A percentile compares a stretch with the other conserved stretches of the same genome.
These are phyloP conservation scores for Cytidiella melzeri DNA, from an alignment of 768 basidiomycete species.

Conservation along the genomic window DNA sequence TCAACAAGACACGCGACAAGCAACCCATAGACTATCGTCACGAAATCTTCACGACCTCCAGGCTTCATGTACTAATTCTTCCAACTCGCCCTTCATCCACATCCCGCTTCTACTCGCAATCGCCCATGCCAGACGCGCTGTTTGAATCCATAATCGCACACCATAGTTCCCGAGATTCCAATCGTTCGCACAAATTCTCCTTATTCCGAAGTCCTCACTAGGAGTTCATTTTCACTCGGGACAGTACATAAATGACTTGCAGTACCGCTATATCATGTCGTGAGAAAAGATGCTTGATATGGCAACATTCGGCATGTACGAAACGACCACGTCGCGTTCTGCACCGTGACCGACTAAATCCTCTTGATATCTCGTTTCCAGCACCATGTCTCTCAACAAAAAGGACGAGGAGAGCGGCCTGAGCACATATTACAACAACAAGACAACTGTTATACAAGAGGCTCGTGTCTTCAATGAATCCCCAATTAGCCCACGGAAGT, in stretches of 20 bases:
- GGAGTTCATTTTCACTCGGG: neutral
- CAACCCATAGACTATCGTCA: conserved; percentile 1
- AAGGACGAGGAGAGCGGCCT: conserved; percentile 95
- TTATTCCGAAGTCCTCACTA: no score
- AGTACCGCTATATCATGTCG: neutral
- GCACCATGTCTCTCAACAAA: conserved; percentile 76
- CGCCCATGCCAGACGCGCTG: conserved; percentile 5
- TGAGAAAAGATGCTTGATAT: neutral
- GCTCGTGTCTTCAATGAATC: conserved; percentile 99
- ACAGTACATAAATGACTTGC: conserved; percentile 1
- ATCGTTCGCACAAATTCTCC: neutral
- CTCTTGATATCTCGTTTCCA: conserved; percentile 15
- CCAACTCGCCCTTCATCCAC: neutral
- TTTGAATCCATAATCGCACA: conserved; percentile 2
- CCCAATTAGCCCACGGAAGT: conserved; percentile 96
- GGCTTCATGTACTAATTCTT: conserved; percentile 1
- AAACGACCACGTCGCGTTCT: conserved; percentile 16
- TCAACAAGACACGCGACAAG: neutral
- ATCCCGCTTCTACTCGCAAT: conserved; percentile 1
- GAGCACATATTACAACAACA: conserved; percentile 92
- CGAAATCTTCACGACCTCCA: conserved; percentile 9
- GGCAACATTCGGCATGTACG: neutral
- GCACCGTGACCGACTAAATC: no score
- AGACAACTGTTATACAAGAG: conserved; percentile 97
- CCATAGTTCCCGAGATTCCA: neutral